Evolutionary conservation across 73 alveolate genomes (phyloP).

Genomic region (Paramecium pentaurelia): DNA sequence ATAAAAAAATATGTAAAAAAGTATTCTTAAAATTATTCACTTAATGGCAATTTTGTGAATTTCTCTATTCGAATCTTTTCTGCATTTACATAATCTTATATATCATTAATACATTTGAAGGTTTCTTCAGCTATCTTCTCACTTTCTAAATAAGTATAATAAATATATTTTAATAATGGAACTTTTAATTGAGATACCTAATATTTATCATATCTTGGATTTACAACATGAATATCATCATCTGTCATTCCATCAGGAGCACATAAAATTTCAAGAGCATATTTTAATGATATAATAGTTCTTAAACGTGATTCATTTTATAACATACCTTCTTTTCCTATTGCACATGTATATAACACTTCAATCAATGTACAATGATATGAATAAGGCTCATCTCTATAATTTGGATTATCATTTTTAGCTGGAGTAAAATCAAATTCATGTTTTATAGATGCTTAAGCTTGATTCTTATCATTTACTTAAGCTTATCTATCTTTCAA

Average conservation of each 20-base stretch:
- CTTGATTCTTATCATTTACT: background rate
- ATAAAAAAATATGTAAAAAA: background rate
- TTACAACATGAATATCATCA: background rate
- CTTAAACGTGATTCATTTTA: constrained; percentile 65
- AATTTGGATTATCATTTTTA: background rate
- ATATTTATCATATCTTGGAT: constrained; percentile 24
- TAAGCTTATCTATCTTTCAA: constrained; percentile 17
- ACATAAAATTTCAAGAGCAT: constrained; percentile 50
- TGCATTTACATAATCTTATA: constrained; percentile 31
- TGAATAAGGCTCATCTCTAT: constrained; percentile 61
- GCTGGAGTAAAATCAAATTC: constrained; percentile 44
- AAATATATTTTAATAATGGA: constrained; percentile 50
- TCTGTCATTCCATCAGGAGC: constrained; percentile 59
- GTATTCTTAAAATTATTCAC: constrained; percentile 41
- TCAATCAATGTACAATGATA: constrained; percentile 59
- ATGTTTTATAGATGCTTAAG: background rate
- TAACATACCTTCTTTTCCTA: constrained; percentile 66
- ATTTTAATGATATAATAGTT: constrained; percentile 43
- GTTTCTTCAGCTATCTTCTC: constrained; percentile 57
- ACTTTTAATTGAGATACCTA: background rate
- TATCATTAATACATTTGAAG: constrained; percentile 34
- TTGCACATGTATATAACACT: constrained; percentile 51
- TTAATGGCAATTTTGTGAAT: background rate
- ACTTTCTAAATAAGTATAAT: constrained; percentile 55
- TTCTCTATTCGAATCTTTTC: constrained; percentile 35